phyloP scores from a whole-genome alignment of 306 rosid genomes.

The Vigna trinervia region DNA sequence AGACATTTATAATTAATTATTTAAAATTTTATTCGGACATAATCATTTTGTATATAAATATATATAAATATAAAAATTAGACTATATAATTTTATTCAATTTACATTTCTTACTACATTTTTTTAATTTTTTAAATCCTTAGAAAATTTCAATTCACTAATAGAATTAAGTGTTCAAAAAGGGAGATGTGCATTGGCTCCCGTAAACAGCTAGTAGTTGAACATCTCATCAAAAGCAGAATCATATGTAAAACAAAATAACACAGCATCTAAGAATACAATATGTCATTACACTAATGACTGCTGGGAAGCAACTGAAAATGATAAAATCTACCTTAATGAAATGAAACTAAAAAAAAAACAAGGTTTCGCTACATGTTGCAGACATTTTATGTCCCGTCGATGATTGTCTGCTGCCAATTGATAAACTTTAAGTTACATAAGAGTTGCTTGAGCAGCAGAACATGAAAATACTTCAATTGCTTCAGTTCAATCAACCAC shows the following conservation, averaged over 20 bases:
- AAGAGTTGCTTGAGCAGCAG: constrained; percentile 31
- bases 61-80: too few species aligned
- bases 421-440: too few species aligned
- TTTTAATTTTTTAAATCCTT: too few species aligned
- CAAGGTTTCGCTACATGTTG: constrained; percentile 30
- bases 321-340: constrained; percentile 22
- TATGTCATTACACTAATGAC: constrained; percentile 33
- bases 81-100: too few species aligned
- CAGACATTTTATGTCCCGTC: constrained; percentile 26
- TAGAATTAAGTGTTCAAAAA: neutral
- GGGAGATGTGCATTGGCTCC: neutral
- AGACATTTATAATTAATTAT: too few species aligned
- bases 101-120: too few species aligned
- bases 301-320: constrained; percentile 39
- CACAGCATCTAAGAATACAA: constrained; percentile 23
- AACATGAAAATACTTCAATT: constrained; percentile 14
- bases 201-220: constrained; percentile 2
- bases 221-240: constrained; percentile 15
- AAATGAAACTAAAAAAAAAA: constrained; percentile 21
- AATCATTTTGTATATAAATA: too few species aligned
- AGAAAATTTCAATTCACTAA: too few species aligned
- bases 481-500: constrained; percentile 54
- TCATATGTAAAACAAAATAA: constrained; percentile 14
- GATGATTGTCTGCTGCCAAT: neutral
- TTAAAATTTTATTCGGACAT: too few species aligned